phyloP scores from a whole-genome alignment of 208 protist genomes.

The Leishmania mexicana region DNA sequence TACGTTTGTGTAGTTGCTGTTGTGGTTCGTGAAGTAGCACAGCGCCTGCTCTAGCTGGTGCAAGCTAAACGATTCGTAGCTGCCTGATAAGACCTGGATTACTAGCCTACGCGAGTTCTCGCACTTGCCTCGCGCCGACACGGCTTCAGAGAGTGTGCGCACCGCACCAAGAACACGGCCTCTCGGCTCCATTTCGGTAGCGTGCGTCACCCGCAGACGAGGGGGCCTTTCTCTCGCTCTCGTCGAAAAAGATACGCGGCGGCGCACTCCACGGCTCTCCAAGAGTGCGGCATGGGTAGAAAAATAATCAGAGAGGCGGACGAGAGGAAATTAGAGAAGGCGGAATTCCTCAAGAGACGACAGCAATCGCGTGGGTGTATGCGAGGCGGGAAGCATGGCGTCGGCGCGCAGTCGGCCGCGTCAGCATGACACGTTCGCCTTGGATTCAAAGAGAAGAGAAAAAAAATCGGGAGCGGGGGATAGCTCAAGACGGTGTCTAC shows the following conservation, averaged over 20 bases:
- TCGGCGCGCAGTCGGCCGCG: background rate
- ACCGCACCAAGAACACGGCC: constrained; percentile 76
- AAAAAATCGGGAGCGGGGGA: background rate
- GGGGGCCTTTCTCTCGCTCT: background rate
- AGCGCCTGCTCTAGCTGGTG: constrained; percentile 63
- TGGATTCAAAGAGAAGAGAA: background rate
- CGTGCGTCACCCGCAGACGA: background rate
- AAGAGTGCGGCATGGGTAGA: constrained; percentile 5
- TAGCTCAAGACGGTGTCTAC: background rate
- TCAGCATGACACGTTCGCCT: too few relatives aligned
- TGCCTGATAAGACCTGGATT: constrained; percentile 36
- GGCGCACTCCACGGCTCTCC: background rate
- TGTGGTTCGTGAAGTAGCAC: constrained; percentile 75
- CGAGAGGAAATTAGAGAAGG: background rate
- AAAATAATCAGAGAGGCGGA: background rate
- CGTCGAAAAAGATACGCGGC: background rate
- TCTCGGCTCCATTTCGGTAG: constrained; percentile 18
- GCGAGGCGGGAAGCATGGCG: background rate
- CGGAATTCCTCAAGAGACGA: background rate
- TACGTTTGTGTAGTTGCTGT: constrained; percentile 79
- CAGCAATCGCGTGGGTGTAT: too few relatives aligned
- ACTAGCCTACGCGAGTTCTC: constrained; percentile 43
- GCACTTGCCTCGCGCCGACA: constrained; percentile 35
- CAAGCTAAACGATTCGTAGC: constrained; percentile 45
- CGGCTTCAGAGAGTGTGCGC: constrained; percentile 60